Evolutionary conservation across 2,329 filamentous ascomycete species (phyloP).

Genomic region (Malbranchea zuffiana): DNA sequence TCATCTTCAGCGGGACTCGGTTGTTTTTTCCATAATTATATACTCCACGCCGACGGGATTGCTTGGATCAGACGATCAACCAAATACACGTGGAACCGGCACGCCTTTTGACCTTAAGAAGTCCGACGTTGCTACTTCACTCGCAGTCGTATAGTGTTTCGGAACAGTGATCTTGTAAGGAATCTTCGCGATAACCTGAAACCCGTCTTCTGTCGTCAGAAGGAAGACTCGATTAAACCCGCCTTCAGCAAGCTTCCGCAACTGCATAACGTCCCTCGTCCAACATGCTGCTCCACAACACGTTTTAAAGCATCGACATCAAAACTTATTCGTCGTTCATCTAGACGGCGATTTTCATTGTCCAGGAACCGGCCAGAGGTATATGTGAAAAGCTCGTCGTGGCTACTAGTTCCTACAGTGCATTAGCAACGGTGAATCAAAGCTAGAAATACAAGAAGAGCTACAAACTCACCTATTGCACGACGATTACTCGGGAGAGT

Average conservation of each 20-base stretch:
- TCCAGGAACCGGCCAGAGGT: conserved; percentile 14
- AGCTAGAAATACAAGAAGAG: conserved; percentile 4
- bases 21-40: conserved; percentile 19
- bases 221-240: conserved; percentile 19
- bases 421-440: conserved; percentile 8
- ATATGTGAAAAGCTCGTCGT: conserved; percentile 13
- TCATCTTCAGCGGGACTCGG: conserved; percentile 14
- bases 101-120: conserved; percentile 23
- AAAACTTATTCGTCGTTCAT: conserved; percentile 11
- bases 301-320: conserved; percentile 9
- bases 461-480: conserved; percentile 10
- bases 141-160: conserved; percentile 19
- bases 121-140: conserved; percentile 28
- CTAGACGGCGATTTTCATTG: conserved; percentile 11
- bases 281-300: conserved; percentile 3
- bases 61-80: conserved; percentile 16
- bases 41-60: conserved; percentile 22
- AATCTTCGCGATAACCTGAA: conserved; percentile 19
- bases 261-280: conserved; percentile 10
- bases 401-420: conserved; percentile 10
- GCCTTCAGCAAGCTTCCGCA: conserved; percentile 19
- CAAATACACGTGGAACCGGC: conserved; percentile 26
- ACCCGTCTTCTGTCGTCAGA: conserved; percentile 16
- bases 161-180: conserved; percentile 18
- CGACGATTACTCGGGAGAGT: conserved; percentile 8